Base-by-base conservation (phyloP, 768 basidiomycete genomes). In the Boletus tomentosulus region DNA sequence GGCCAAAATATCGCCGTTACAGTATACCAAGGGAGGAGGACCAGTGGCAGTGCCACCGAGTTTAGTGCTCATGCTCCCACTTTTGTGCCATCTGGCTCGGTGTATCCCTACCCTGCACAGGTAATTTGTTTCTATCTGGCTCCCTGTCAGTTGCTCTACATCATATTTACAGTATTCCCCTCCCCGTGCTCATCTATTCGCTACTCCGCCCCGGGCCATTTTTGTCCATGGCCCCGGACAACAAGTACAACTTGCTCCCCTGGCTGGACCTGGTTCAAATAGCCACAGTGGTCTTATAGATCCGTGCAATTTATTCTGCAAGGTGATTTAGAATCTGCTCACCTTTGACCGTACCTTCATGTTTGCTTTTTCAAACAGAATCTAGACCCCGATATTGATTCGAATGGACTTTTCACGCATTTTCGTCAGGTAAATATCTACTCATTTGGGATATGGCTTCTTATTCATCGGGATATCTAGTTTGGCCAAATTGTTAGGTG, bases 401-500 rank as follows among this genome's bases (percentile, higher is more conserved):
- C 92, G 0, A 91, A 94, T 66, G 82, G 81, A 34, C 78, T 96
- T 13, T 92, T 90, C 64, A 75, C 83, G 24, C 85, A 89, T 69
- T 96, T 96, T 73, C 84, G 87, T 56, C 78, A 81, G 76, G 89
- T 89, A 43, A 60, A 50, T 50, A 31, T 31, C 30, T 42, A 8
- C 39, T 59, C 13, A 35, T 35, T 43, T 46, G 10, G 41, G 34
- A 12, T 46, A 47, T 51, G 42, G 28, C 49, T 54, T 57, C 57
- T 57, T 63, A 69, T 51, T 27, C 37, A 51, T 57, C 46, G 46
- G 13, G 48, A 41, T 46, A 45, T 56, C 15, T 60, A 92, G 87
- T 96, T 85, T 68, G 93, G 93, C 38, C 84, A 87, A 72, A 93
- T 95, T 58, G 89, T 93, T 57, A 93, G 89, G 85, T 89, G 76